Conservation (phyloP, 495 filamentous ascomycete genomes). For the Lepidopterella palustris region DNA sequence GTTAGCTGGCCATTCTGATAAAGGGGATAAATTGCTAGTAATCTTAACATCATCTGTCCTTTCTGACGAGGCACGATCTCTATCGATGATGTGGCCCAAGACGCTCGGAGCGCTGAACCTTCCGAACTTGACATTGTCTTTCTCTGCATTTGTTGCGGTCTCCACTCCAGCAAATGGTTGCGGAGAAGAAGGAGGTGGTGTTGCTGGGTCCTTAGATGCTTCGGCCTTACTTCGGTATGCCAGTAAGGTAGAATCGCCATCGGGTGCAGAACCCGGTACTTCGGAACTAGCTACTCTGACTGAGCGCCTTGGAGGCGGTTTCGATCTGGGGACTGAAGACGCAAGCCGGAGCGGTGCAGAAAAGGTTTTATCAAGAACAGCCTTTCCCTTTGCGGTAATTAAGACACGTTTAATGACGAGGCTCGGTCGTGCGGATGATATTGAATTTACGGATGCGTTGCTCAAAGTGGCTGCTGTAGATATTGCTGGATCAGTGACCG, state of each 20-base stretch:
- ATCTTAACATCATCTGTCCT: too few relatives aligned
- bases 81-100: too few relatives aligned
- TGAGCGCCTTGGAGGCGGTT: not conserved
- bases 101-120: too few relatives aligned
- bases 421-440: not conserved
- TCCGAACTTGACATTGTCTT: too few relatives aligned
- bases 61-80: too few relatives aligned
- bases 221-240: not conserved
- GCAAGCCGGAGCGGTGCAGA: not conserved
- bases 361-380: not conserved
- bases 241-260: not conserved
- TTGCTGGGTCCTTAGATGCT: not conserved
- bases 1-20: too few relatives aligned
- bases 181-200: not conserved
- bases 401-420: not conserved
- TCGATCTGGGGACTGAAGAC: not conserved
- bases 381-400: not conserved
- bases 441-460: not conserved
- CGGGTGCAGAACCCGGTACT: not conserved
- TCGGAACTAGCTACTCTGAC: not conserved
- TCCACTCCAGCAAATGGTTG: too few relatives aligned
- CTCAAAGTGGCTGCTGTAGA: not conserved
- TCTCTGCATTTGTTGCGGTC: too few relatives aligned
- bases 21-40: too few relatives aligned
- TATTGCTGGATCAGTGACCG: not conserved